Percentiles rank a stretch among this genome's conserved stretches.
Evolutionary conservation across 1,284 basidiomycete species (phyloP).

Genomic region (Boletus sp.): DNA sequence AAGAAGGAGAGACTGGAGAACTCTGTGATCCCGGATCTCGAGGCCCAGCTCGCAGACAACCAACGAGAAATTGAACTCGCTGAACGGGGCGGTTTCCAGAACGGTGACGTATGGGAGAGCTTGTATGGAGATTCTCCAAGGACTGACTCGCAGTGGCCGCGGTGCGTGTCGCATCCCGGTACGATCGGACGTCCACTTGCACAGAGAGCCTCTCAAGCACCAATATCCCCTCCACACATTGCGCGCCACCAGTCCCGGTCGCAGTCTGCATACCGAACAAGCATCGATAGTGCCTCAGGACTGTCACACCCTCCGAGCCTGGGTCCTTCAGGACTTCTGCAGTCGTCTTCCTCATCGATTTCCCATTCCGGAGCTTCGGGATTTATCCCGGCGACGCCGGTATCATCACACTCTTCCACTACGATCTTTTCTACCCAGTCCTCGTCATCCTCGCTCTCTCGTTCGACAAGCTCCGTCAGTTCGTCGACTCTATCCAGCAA

Average conservation of each 20-base stretch:
- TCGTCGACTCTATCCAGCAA: slow-evolving; percentile 48
- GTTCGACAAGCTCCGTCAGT: slow-evolving; percentile 28
- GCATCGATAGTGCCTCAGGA: slow-evolving; percentile 12
- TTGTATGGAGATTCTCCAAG: slow-evolving; percentile 13
- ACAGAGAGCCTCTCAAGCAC: slow-evolving; percentile 17
- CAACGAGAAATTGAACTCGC: slow-evolving; percentile 47
- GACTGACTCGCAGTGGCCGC: slow-evolving; percentile 22
- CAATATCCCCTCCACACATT: slow-evolving; percentile 26
- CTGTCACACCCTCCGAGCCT: slow-evolving; percentile 18
- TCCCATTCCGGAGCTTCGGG: slow-evolving; percentile 17
- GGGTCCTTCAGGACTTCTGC: slow-evolving; percentile 10
- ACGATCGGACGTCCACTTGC: slow-evolving; percentile 24
- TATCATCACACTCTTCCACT: slow-evolving; percentile 19
- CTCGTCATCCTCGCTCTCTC: slow-evolving; percentile 22
- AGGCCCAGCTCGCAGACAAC: slow-evolving; percentile 48
- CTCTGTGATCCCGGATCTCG: slow-evolving; percentile 47
- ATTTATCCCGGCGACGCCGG: slow-evolving; percentile 13
- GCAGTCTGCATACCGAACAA: slow-evolving; percentile 23
- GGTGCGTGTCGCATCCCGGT: slow-evolving; percentile 29
- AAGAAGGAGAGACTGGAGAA: slow-evolving; percentile 55
- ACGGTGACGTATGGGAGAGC: slow-evolving; percentile 18
- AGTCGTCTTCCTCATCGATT: slow-evolving; percentile 20
- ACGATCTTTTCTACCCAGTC: slow-evolving; percentile 24
- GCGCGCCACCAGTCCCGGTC: slow-evolving; percentile 29
- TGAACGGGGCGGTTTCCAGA: slow-evolving; percentile 23